Evolutionary conservation across 1,139 yeast species (phyloP), one percentile per base, ranked within the genome.

Genomic region (Blastobotrys serpentis): DNA sequence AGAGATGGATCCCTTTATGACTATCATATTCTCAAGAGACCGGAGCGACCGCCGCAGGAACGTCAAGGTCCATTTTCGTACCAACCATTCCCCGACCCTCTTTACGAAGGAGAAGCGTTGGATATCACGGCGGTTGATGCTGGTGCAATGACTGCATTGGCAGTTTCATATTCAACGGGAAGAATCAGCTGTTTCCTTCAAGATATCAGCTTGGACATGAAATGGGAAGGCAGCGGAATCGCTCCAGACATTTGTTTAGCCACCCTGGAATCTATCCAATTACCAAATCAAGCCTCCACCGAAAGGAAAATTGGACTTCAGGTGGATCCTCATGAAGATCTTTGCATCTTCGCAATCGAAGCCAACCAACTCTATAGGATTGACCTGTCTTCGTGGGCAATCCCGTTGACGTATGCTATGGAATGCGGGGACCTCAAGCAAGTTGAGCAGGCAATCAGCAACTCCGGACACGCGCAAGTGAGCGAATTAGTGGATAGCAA

Each of bases 21-120:
- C 19, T 54, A 49, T 42, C 52, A 52, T 39, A 49, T 61, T 23
- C 44, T 61, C 26, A 48, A 46, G 14, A 53, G 64, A 18, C 65
- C 65, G 1, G 54, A 47, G 2, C 29, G 37, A 10, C 39, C 33
- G 16, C 34, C 42, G 8, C 44, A 32, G 17, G 48, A 48, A 13
- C 52, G 73, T 1, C 81, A 77, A 56, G 86, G 86, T 1, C 84
- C 86, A 0, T 68, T 77, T 47, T 55, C 69, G 0, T 66, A 79
- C 7, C 60, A 67, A 19, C 83, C 84, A 1, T 82, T 71, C 53
- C 84, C 83, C 1, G 71, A 70, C 4, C 62, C 59, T 17, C 59
- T 79, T 10, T 79, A 80, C 58, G 67, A 64, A 2, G 69, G 67
- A n/a, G 68, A 68, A 3, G 75, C 76, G 1, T 54, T 61, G 14